Base-by-base conservation (phyloP, 1,284 basidiomycete species). In the Meira nashicola region DNA sequence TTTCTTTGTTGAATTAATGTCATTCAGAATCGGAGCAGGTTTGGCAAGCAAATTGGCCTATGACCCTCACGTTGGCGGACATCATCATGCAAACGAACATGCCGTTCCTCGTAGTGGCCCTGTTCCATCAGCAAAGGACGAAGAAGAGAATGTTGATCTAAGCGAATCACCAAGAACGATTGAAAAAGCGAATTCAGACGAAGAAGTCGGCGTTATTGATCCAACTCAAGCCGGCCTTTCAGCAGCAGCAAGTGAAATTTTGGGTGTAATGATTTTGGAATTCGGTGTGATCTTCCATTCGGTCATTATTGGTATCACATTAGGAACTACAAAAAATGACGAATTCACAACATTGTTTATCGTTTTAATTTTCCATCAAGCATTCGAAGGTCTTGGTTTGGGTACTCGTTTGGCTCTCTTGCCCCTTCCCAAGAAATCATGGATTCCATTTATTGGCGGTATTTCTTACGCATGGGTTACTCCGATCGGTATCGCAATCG, bases 271-370 rank as follows among this genome's bases (percentile, higher is more conserved):
- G 44, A 91, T 93, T 64, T 82, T 94, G 60, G 91, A 85, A 77
- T 94, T 97, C 71, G 95, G 94, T 71, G 90, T 97, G 51, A 80
- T 93, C 12, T 82, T 98, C 62, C 92, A 58, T 37, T 58, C 56
- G 11, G 56, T 57, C 19, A 53, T 56, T 33, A 43, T 57, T 10
- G 76, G 76, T 10, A 74, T 60, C 48, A 62, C 25, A 23, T 47
- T 57, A 11, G 23, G 33, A 23, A 41, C 37, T 15, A 47, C 66
- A 71, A 80, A 84, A 25, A 64, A 66, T 41, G 43, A 21, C 47
- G 76, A 85, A 51, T 97, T 98, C 80, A 88, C 84, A 65, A 80
- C 89, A 11, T 85, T 98, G 19, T 93, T 97, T 77, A 82, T 92
- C 62, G 93, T 97, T 60, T 81, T 97, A 66, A 82, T 94, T 74